These are phyloP conservation scores for Senna siamea DNA, from an alignment of 306 rosid species.

Conservation along the genomic window DNA sequence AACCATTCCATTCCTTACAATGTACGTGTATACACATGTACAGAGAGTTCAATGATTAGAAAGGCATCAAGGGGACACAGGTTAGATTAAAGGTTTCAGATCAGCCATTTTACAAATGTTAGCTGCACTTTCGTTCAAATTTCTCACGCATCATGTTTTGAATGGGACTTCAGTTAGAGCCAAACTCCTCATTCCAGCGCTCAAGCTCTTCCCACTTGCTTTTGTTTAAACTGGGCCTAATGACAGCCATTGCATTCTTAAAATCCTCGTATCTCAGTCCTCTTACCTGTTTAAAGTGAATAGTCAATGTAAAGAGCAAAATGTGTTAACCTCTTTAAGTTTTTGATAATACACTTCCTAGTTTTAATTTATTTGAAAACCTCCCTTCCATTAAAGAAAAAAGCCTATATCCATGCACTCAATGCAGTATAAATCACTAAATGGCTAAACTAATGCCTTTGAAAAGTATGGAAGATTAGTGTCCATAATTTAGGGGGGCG, in stretches of 20 bases:
- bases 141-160: constrained; percentile 12
- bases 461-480: neutral
- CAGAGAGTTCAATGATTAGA: neutral
- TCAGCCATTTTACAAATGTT: constrained; percentile 27
- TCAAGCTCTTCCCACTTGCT: constrained; percentile 95
- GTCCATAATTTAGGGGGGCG: neutral
- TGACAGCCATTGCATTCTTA: constrained; percentile 73
- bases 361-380: too few species aligned
- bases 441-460: neutral
- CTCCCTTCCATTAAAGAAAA: neutral
- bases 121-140: constrained; percentile 9
- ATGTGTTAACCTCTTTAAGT: neutral
- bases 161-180: constrained; percentile 67
- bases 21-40: neutral
- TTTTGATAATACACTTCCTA: too few species aligned
- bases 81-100: constrained; percentile 9
- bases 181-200: constrained; percentile 86
- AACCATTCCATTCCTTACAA: constrained; percentile 27
- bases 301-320: neutral
- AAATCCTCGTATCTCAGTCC: constrained; percentile 79
- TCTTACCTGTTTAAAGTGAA: constrained; percentile 62
- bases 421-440: neutral
- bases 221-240: constrained; percentile 91
- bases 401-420: neutral
- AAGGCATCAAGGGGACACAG: constrained; percentile 1